Evolutionary conservation across 2,329 filamentous ascomycete species (phyloP).

Genomic region (Fusarium longipes): DNA sequence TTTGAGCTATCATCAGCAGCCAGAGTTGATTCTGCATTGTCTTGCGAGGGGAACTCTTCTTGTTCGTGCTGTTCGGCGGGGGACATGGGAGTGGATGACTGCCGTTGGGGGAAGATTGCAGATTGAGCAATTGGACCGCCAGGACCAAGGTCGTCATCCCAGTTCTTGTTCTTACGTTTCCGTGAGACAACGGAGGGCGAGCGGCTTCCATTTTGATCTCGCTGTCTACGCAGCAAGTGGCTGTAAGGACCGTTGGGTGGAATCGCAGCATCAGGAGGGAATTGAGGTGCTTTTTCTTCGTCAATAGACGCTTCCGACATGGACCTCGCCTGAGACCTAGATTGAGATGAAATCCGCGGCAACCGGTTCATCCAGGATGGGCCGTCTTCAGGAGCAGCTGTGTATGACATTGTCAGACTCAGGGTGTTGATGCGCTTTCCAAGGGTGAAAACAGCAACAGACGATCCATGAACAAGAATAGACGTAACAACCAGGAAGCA

Average conservation of each 20-base stretch:
- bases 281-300: conserved; percentile 68
- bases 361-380: conserved; percentile 95
- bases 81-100: conserved; percentile 41
- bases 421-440: conserved; percentile 98
- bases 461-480: conserved; percentile 97
- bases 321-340: conserved; percentile 84
- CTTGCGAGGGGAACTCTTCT: conserved; percentile 47
- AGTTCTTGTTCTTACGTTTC: conserved; percentile 73
- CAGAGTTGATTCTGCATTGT: conserved; percentile 51
- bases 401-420: conserved; percentile 96
- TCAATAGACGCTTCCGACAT: conserved; percentile 82
- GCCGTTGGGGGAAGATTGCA: conserved; percentile 79
- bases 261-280: conserved; percentile 77
- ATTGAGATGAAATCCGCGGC: conserved; percentile 74
- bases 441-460: conserved; percentile 95
- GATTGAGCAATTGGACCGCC: conserved; percentile 92
- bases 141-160: conserved; percentile 77
- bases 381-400: conserved; percentile 85
- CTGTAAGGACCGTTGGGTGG: conserved; percentile 67
- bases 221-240: conserved; percentile 82
- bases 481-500: conserved; percentile 94
- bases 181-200: conserved; percentile 69
- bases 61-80: conserved; percentile 44
- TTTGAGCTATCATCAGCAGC: conserved; percentile 50
- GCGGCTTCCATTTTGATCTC: conserved; percentile 76